Evolutionary conservation across 441 rosid genomes (phyloP), one percentile per base, ranked within the genome.

Genomic region (Populus trichocarpa): DNA sequence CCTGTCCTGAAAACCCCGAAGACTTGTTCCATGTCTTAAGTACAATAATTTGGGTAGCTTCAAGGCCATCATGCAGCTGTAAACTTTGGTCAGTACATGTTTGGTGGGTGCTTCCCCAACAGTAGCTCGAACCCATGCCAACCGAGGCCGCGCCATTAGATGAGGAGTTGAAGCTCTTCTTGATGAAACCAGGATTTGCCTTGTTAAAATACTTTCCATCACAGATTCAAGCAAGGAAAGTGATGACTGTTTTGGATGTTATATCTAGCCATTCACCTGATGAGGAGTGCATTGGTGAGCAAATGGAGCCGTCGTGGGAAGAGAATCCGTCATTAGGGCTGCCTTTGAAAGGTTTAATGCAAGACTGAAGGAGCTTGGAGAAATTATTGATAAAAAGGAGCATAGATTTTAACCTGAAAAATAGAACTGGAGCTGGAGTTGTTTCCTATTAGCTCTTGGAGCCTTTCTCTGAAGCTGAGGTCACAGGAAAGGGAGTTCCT

Each of bases 251-350:
- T 23, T 70, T 88, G 50, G 89, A 89, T 78, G 88, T 87, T 28
- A 36, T 93, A 14, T 90, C 96, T 4, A 80, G 72, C 1, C 98
- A 91, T 83, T 86, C 92, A 3, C 86, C 89, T 0, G 96, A 90
- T 20, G 96, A 93, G 81, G 96, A 93, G 87, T 93, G 89, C 46
- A 14, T 93, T 1, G 98, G 96, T 10, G 80, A 89, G 25, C 6
- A 61, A 1, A 36, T 78, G 26, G 93, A 90, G 76, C 76, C 89
- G 25, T 76, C 91, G 2, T 91, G 93, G 96, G 57, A 30, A 2
- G 77, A 79, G 11, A 81, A 91, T 1, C 84, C 90, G 71, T 74
- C 23, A 84, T 89, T 16, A 75, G 76, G 59, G 83, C 86, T 11
- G 98, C 95, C 7, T 91, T 83, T 78, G 92, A 90, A 71, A 73